phyloP scores from a whole-genome alignment of 176 grass and related monocot species.

The Melocanna baccifera region DNA sequence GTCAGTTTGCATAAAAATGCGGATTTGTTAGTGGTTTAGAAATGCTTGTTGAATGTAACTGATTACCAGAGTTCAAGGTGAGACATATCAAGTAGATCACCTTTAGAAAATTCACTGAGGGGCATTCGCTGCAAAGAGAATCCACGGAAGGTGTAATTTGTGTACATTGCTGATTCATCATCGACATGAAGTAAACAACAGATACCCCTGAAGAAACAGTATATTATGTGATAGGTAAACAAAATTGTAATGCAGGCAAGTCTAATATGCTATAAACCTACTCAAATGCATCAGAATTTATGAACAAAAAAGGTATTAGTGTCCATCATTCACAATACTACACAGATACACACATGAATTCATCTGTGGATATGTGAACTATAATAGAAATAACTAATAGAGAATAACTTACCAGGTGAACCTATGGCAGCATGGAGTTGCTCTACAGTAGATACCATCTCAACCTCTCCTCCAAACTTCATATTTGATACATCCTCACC shows the following conservation, averaged over 20 bases:
- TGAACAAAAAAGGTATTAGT: not conserved
- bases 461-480: conserved; percentile 90
- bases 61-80: conserved; percentile 3
- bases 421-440: conserved; percentile 67
- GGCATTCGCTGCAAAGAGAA: conserved; percentile 70
- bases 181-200: conserved; percentile 81
- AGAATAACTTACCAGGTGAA: conserved; percentile 58
- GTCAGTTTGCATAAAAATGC: not conserved
- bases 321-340: conserved; percentile 1
- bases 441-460: conserved; percentile 55
- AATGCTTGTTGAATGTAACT: not conserved
- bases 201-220: conserved; percentile 57
- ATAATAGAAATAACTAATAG: not conserved
- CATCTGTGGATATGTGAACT: not conserved
- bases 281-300: not conserved
- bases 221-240: not conserved
- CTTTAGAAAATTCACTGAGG: conserved; percentile 90
- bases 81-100: conserved; percentile 29
- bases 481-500: conserved; percentile 92
- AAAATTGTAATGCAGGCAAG: conserved; percentile 1
- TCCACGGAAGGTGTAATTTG: conserved; percentile 64
- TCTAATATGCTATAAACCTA: conserved; percentile 18
- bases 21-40: conserved; percentile 8
- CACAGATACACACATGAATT: not conserved
- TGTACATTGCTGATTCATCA: conserved; percentile 58